Percentiles rank a stretch among this genome's conserved stretches.
These are phyloP conservation scores for Pinus tabuliformis DNA, from an alignment of 75 land plant species.

Conservation along the genomic window DNA sequence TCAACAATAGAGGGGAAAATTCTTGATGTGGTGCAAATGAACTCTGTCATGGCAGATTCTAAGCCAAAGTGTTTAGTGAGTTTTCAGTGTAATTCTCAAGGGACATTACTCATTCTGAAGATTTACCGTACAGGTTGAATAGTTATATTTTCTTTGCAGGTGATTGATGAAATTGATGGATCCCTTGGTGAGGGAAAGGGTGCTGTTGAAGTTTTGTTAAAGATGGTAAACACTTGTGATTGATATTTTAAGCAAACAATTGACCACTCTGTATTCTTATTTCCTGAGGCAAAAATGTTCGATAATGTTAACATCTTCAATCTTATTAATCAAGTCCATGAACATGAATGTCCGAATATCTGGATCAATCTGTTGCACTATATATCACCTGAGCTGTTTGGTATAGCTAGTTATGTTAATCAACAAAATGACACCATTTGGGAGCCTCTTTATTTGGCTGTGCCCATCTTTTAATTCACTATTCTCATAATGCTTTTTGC, in stretches of 20 bases:
- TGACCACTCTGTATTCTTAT: neutral
- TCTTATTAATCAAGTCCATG: neutral
- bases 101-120: no score
- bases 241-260: neutral
- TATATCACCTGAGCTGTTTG: neutral
- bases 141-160: constrained; percentile 31
- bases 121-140: neutral
- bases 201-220: constrained; percentile 85
- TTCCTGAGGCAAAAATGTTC: neutral
- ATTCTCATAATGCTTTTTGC: neutral
- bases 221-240: constrained; percentile 52
- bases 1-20: constrained; percentile 84
- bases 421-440: neutral
- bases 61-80: constrained; percentile 96
- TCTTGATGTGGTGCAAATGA: constrained; percentile 97
- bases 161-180: constrained; percentile 99
- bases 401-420: neutral
- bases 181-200: constrained; percentile 95
- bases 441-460: neutral
- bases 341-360: neutral
- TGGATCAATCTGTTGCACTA: neutral
- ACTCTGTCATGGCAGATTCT: constrained; percentile 79
- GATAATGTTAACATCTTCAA: neutral
- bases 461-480: neutral
- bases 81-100: neutral